These are phyloP conservation scores for Cytospora piceicola DNA, from an alignment of 2,329 filamentous ascomycete genomes.

Conservation along the genomic window DNA sequence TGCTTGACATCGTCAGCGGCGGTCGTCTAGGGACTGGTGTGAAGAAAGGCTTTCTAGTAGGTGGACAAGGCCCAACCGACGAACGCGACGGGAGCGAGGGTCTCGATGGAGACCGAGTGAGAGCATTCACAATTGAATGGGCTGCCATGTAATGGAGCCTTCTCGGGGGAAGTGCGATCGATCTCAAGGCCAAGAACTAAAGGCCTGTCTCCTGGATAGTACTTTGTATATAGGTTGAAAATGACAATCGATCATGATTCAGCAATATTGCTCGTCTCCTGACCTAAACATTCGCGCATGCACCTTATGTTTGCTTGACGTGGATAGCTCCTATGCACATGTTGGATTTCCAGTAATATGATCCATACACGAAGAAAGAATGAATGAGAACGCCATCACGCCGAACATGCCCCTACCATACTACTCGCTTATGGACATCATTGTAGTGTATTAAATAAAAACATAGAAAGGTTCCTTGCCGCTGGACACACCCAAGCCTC, in stretches of 20 bases:
- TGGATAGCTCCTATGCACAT: conserved; percentile 4
- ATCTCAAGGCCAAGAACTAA: background rate
- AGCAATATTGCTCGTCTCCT: background rate
- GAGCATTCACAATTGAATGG: conserved; percentile 90
- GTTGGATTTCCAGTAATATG: conserved; percentile 3
- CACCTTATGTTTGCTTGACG: background rate
- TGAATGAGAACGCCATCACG: conserved; percentile 19
- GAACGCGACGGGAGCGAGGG: conserved; percentile 31
- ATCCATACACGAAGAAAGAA: background rate
- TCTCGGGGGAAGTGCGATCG: background rate
- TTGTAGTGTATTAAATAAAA: background rate
- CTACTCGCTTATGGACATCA: conserved; percentile 25
- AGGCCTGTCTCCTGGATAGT: background rate
- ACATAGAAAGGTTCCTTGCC: background rate
- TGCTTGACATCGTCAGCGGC: conserved; percentile 84
- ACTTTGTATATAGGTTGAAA: background rate
- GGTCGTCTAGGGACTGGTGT: conserved; percentile 90
- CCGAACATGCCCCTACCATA: conserved; percentile 19
- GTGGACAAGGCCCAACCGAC: conserved; percentile 59
- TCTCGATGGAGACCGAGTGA: conserved; percentile 50
- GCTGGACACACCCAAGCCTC: background rate
- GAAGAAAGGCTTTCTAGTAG: conserved; percentile 92
- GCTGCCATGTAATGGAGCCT: conserved; percentile 72
- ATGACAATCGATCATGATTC: background rate
- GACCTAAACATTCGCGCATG: conserved; percentile 11